Percentiles rank a stretch among this genome's conserved stretches.
Conservation (phyloP, 2,329 filamentous ascomycete species). For the Lachnellula willkommii region DNA sequence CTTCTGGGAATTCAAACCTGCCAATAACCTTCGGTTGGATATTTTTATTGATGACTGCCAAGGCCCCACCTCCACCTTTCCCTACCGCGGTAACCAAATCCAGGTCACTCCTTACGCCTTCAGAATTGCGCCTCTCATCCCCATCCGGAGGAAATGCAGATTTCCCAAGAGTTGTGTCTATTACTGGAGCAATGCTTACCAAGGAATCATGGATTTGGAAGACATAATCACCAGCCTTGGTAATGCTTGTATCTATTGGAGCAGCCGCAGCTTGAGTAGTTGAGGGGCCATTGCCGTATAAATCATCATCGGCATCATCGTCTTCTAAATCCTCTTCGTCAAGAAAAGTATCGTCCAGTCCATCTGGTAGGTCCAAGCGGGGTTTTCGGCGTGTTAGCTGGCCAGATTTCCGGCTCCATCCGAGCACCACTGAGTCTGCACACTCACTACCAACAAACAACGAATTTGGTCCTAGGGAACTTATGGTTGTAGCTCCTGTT, state of each 20-base stretch:
- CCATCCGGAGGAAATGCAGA: slow-evolving; percentile 40
- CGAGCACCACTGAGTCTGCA: slow-evolving; percentile 73
- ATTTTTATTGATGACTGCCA: slow-evolving; percentile 72
- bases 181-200: slow-evolving; percentile 73
- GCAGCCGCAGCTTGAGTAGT: slow-evolving; percentile 34
- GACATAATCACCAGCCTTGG: slow-evolving; percentile 57
- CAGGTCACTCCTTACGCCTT: slow-evolving; percentile 50
- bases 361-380: slow-evolving; percentile 46
- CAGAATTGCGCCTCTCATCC: slow-evolving; percentile 40
- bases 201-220: slow-evolving; percentile 76
- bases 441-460: slow-evolving; percentile 85
- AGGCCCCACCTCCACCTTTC: slow-evolving; percentile 57
- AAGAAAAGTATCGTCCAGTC: slow-evolving; percentile 51
- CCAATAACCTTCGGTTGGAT: slow-evolving; percentile 69
- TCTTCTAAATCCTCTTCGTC: slow-evolving; percentile 48
- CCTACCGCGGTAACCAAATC: slow-evolving; percentile 59
- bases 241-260: slow-evolving; percentile 30
- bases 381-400: slow-evolving; percentile 59
- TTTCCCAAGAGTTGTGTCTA: slow-evolving; percentile 65
- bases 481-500: slow-evolving; percentile 62
- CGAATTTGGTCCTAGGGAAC: slow-evolving; percentile 59
- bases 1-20: slow-evolving; percentile 66
- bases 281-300: slow-evolving; percentile 55
- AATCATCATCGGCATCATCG: slow-evolving; percentile 47
- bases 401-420: slow-evolving; percentile 66